Evolutionary conservation across 495 filamentous ascomycete species (phyloP), one percentile per base, ranked within the genome.

Genomic region (Penicillium psychrofluorescens): DNA sequence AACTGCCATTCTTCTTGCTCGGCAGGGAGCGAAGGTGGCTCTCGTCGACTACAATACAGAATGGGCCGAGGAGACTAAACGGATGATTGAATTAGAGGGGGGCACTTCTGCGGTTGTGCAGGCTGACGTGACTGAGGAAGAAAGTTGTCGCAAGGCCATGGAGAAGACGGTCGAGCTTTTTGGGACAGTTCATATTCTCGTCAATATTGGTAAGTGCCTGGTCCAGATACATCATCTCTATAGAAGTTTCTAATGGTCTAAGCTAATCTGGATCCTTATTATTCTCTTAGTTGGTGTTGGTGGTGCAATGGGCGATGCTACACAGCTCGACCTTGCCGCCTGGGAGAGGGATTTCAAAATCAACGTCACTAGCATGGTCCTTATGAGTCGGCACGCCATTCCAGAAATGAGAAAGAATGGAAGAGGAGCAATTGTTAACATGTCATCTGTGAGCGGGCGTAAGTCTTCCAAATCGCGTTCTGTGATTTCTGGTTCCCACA

Each of bases 291-390:
- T 78, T 6, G 76, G 76, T 5, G 58, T 77, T 16, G 55, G 56
- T 8, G 74, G 74, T 0, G 61, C 71, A 1, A 46, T 43, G 7
- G 74, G 75, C 0, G 70, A 64, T 7, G 73, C 76, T 0, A 60
- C 66, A 8, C 66, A 72, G 7, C 62, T 75, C 6, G 68, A 76
- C 55, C 50, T 74, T 45, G 60, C 55, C n/a, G 63, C 61, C 16
- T 79, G 72, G 72, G 60, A 61, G 5, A 56, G 58, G 28, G 65
- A 63, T 0, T 56, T 80, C 32, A 58, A 68, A 30, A 52, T 77
- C 43, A 80, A 80, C 47, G 67, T 78, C 36, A 66, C 64, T 22
- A 72, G 64, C 44, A 77, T 77, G 71, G 63, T 72, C 28, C 56
- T 69, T 22, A 76, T 77, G 72, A 55, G 56, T 2, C 66, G 68